Evolutionary conservation across 2,329 filamentous ascomycete genomes (phyloP), one percentile per base, ranked within the genome.

Genomic region (Alternaria rosae): DNA sequence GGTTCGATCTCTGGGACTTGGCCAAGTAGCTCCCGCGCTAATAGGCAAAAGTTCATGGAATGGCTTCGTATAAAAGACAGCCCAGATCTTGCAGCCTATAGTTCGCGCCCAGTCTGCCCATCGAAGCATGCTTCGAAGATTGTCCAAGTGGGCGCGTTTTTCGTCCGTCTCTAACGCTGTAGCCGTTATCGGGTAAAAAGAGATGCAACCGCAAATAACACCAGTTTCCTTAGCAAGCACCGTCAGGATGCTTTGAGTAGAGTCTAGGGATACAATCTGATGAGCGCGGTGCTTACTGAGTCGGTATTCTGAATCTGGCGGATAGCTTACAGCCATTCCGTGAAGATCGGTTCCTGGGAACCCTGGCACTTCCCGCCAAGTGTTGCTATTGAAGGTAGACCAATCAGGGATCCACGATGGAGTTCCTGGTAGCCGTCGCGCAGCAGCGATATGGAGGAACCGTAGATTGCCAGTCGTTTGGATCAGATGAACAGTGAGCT

Each of bases 101-200:
- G 32, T 3, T 35, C n/a, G 1, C 32, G 32, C 32, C 32, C 32
- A 35, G 1, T 35, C 32, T 35, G 32, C 32, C 32, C 32, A 35
- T 35, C 7, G 13, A 0, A 35, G 32, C 1, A 35, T 35, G 15
- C 32, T 35, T 35, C 32, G 32, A 8, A 35, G 32, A 7, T 35
- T 35, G 0, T 35, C 2, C 7, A 35, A 1, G 7, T 35, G 32
- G 6, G 32, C 32, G 7, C 3, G 15, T 35, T 7, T 8, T 35
- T 35, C 30, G 6, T 32, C 30, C 13, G 30, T 32, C 32, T 35
- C 32, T 2, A 35, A n/a, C 4, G 32, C 32, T 35, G 6, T 35
- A 0, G 1, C 13, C 32, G 3, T 35, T n/a, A n/a, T n/a, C 6
- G 1, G 7, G 3, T 0, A 35, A 3, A 44, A 44, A 8, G 20